These are phyloP conservation scores for Rhamnella rubrinervis DNA, from an alignment of 331 rosid species.

Conservation along the genomic window DNA sequence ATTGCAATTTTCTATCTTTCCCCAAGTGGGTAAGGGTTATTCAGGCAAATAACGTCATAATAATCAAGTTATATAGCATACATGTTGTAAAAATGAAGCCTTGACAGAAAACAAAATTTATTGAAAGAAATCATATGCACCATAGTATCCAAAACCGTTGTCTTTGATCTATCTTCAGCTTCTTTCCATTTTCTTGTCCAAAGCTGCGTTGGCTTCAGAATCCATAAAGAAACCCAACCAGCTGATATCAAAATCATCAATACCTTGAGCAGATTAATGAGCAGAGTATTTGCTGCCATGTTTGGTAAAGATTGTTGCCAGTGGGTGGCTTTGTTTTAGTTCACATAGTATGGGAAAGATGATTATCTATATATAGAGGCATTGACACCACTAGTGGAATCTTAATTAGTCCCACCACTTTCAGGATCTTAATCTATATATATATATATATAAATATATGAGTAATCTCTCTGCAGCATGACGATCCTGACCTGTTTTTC, in stretches of 20 bases:
- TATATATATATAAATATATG: too few species aligned
- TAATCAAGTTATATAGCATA: too few species aligned
- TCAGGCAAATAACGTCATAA: too few species aligned
- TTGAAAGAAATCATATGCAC: constrained; percentile 30
- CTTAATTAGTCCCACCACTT: too few species aligned
- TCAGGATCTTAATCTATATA: too few species aligned
- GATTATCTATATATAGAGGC: too few species aligned
- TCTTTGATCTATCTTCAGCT: constrained; percentile 58
- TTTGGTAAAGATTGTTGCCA: constrained; percentile 19
- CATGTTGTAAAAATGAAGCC: too few species aligned
- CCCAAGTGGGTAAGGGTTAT: too few species aligned
- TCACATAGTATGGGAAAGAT: constrained; percentile 4
- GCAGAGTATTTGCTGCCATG: constrained; percentile 55
- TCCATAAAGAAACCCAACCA: constrained; percentile 74
- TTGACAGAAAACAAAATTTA: constrained; percentile 6
- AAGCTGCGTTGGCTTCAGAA: constrained; percentile 71
- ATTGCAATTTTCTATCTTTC: too few species aligned
- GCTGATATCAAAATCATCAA: constrained; percentile 49
- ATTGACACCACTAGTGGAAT: too few species aligned
- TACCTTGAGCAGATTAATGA: constrained; percentile 36
- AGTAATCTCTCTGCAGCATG: too few species aligned
- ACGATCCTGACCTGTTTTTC: too few species aligned
- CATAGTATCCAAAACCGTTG: constrained; percentile 79
- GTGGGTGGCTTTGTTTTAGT: constrained; percentile 9
- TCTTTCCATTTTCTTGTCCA: constrained; percentile 77